Evolutionary conservation across 768 basidiomycete genomes (phyloP).

Genomic region (Imleria badia): DNA sequence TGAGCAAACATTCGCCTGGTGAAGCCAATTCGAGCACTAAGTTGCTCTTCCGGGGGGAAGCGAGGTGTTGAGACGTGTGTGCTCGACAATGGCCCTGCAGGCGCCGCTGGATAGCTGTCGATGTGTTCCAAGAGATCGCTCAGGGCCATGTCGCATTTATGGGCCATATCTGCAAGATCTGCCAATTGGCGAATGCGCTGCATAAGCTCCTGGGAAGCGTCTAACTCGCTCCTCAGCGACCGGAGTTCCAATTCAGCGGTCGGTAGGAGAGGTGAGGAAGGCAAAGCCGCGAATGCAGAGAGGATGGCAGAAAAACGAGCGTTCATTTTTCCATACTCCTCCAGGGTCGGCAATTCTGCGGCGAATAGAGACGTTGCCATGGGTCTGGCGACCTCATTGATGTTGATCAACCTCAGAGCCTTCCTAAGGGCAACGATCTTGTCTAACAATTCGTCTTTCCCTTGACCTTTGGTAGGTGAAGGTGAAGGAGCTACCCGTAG

Average conservation of each 20-base stretch:
- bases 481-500: slow-evolving; percentile 38
- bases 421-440: slow-evolving; percentile 56
- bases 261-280: slow-evolving; percentile 39
- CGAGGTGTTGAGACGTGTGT: slow-evolving; percentile 42
- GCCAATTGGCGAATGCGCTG: slow-evolving; percentile 54
- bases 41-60: slow-evolving; percentile 64
- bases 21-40: slow-evolving; percentile 61
- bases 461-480: slow-evolving; percentile 35
- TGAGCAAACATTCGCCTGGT: slow-evolving; percentile 52
- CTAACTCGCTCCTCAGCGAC: slow-evolving; percentile 60
- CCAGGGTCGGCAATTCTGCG: slow-evolving; percentile 50
- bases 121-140: slow-evolving; percentile 86
- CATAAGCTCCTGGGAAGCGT: slow-evolving; percentile 48
- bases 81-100: slow-evolving; percentile 51
- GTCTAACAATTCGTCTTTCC: slow-evolving; percentile 46
- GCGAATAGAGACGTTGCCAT: slow-evolving; percentile 31
- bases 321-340: slow-evolving; percentile 48
- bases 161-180: slow-evolving; percentile 47
- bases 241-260: slow-evolving; percentile 57
- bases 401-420: slow-evolving; percentile 58
- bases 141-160: slow-evolving; percentile 67
- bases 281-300: slow-evolving; percentile 47
- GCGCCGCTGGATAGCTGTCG: slow-evolving; percentile 74
- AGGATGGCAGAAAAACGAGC: slow-evolving; percentile 45
- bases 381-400: slow-evolving; percentile 54